Evolutionary conservation across 2,329 filamentous ascomycete species (phyloP).

Genomic region (Akanthomyces dipterigenus): DNA sequence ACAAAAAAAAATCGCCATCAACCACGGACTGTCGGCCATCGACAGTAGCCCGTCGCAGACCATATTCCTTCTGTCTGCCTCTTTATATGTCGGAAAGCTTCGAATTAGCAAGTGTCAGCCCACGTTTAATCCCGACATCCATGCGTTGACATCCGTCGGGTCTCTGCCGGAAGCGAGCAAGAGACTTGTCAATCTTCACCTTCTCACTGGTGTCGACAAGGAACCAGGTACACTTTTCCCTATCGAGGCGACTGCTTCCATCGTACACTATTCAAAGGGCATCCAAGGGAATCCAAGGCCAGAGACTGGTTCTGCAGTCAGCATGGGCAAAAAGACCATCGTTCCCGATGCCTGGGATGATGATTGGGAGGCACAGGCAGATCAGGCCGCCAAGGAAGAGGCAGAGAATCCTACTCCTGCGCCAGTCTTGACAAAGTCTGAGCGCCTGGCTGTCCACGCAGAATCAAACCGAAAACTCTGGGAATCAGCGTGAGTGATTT

Average conservation of each 20-base stretch:
- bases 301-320: background rate
- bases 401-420: slow-evolving; percentile 29
- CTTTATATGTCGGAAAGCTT: background rate
- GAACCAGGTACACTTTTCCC: background rate
- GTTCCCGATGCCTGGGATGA: slow-evolving; percentile 83
- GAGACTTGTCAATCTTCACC: background rate
- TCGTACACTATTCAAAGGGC: no score
- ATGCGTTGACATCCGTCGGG: slow-evolving; percentile 10
- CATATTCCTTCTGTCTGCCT: background rate
- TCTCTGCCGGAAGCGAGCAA: slow-evolving; percentile 10
- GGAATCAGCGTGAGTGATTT: slow-evolving; percentile 68
- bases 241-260: background rate
- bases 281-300: background rate
- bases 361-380: slow-evolving; percentile 78
- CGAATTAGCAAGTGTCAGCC: background rate
- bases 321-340: slow-evolving; percentile 23
- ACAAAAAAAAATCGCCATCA: slow-evolving; percentile 4
- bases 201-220: background rate
- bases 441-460: slow-evolving; percentile 71
- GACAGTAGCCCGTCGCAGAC: background rate
- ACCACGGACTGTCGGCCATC: background rate
- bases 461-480: slow-evolving; percentile 82
- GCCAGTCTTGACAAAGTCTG: slow-evolving; percentile 58
- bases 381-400: slow-evolving; percentile 40
- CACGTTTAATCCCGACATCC: background rate